Base-by-base conservation (phyloP, 2,329 filamentous ascomycete species). In the Diaporthe vaccinii region DNA sequence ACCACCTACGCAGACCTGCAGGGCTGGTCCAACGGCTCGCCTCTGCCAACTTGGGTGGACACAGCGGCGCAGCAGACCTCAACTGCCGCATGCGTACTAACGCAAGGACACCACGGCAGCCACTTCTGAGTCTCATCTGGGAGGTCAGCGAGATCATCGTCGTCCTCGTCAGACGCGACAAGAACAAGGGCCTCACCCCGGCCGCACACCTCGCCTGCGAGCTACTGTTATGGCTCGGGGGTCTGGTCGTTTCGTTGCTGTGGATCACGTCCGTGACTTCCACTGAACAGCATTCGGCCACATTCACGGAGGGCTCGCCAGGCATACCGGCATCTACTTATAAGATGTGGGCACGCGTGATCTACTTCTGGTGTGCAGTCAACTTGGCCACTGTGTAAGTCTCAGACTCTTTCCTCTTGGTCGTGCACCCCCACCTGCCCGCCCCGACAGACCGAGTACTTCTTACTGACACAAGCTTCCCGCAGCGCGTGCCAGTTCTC, bases 261-360 rank as follows among this genome's bases (percentile, higher is more conserved):
- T 72, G 69, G 69, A 2, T 51, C 31, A 22, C 20, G 0, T 5
- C 12, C 0, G 39, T 22, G 7, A 39, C 31, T 15, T 7, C 31
- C 6, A 15, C 15, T 20, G 12, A 59, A 7, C 25, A 36, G 41
- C 15, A 62, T 20, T 39, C 31, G 1, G 49, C 22, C 12, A 28
- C n/a, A 7, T 39, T 72, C n/a, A 53, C 15, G 15, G 6, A 28
- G 12, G 53, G 44, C 3, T 36, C 44, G 46, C 10, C 25, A 28
- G 31, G 41, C 0, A 46, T 58, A 53, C 22, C 31, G 55, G 28
- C 15, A 4, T 9, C 28, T 28, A 51, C 34, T 1, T 61, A 61
- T 17, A 61, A 17, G 20, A 41, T 53, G 57, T 72, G 70, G 70
- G 70, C 57, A n/a, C 34, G 31, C 3, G 70, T 72, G 41, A 72